phyloP scores from a whole-genome alignment of 176 grass and related monocot species.

The Guadua angustifolia region DNA sequence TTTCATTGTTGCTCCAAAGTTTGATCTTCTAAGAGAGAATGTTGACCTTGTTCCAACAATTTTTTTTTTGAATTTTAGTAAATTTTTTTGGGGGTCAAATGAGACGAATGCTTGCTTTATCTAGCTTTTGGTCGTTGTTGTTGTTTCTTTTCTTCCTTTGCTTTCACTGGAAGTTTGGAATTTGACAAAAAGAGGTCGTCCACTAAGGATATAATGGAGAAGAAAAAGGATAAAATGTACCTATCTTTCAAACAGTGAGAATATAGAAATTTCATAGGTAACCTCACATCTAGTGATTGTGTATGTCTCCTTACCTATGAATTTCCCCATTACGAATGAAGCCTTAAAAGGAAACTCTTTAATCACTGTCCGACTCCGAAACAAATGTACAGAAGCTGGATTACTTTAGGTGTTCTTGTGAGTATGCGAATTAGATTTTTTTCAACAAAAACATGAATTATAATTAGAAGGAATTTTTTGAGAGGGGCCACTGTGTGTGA shows the following conservation, averaged over 20 bases:
- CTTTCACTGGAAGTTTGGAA: constrained; percentile 52
- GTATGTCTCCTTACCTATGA: not conserved
- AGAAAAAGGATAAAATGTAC: constrained; percentile 33
- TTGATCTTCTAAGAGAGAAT: not conserved
- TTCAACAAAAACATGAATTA: not conserved
- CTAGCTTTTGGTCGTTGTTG: constrained; percentile 21
- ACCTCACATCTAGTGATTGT: not conserved
- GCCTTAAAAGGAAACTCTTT: not conserved
- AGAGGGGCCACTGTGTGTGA: constrained; percentile 20
- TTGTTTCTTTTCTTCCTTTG: constrained; percentile 51
- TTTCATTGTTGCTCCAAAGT: not conserved
- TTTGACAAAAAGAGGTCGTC: constrained; percentile 10
- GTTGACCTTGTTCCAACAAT: not conserved
- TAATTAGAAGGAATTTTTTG: constrained; percentile 40
- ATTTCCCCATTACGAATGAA: not conserved
- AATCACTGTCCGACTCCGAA: not conserved
- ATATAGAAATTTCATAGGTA: not conserved
- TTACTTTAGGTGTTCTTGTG: constrained; percentile 8
- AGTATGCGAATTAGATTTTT: not conserved
- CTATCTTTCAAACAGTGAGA: not conserved
- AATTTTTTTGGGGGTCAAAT: not conserved
- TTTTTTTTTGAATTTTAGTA: not conserved
- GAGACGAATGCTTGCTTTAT: constrained; percentile 39
- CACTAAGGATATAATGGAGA: constrained; percentile 11
- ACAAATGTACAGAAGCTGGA: not conserved